Evolutionary conservation across 148 eudicot species (phyloP).

Genomic region (Spergularia marina): DNA sequence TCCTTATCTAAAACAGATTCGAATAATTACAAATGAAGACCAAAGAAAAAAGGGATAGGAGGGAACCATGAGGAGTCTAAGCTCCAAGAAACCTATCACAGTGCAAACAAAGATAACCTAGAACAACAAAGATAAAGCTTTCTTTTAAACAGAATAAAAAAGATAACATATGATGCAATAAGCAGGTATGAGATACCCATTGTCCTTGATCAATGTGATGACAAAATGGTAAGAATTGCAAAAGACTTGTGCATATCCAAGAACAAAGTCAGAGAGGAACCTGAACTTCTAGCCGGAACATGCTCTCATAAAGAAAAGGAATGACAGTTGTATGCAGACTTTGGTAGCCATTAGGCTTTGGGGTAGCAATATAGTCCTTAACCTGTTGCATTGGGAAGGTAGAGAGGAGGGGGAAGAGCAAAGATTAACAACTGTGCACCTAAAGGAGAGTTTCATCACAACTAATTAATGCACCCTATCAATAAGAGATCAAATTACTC

Average conservation of each 20-base stretch:
- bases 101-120: not conserved
- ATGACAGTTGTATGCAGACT: conserved; percentile 98
- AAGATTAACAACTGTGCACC: not conserved
- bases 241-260: not conserved
- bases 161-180: not conserved
- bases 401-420: not conserved
- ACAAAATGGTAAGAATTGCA: not conserved
- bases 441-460: not conserved
- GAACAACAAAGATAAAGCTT: not conserved
- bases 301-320: conserved; percentile 98
- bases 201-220: not conserved
- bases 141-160: not conserved
- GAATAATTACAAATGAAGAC: not conserved
- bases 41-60: conserved; percentile 7
- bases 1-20: conserved; percentile 55
- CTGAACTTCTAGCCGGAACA: conserved; percentile 96
- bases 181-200: not conserved
- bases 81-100: not conserved
- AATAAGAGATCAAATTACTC: conserved; percentile 32
- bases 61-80: not conserved
- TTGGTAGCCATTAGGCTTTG: conserved; percentile 96
- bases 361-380: conserved; percentile 95
- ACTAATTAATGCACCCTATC: not conserved
- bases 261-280: conserved; percentile 33
- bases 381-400: conserved; percentile 47